Conservation (phyloP, 345 rosid species). For the Conringia planisiliqua region DNA sequence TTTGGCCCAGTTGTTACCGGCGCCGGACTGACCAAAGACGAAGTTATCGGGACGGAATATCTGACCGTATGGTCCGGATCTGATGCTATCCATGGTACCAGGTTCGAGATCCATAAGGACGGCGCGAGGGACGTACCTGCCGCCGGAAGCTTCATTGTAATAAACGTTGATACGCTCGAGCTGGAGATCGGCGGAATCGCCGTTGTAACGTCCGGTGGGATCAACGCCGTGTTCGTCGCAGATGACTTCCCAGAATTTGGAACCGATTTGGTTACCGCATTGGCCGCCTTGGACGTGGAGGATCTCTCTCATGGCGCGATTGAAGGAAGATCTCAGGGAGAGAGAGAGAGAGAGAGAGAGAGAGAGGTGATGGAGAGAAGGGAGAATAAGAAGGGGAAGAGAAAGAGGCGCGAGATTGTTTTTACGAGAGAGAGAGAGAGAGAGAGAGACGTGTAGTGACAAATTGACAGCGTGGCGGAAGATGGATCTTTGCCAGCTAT, state of each 20-base stretch:
- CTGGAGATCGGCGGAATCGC: conserved; percentile 62
- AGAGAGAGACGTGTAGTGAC: conserved; percentile 18
- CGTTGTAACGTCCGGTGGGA: conserved; percentile 75
- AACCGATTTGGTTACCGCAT: conserved; percentile 98
- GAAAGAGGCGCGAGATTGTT: conserved; percentile 22
- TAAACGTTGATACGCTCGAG: conserved; percentile 92
- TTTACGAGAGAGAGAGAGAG: neutral
- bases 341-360: neutral
- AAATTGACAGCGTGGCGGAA: conserved; percentile 21
- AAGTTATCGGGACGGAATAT: conserved; percentile 87
- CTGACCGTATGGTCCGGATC: conserved; percentile 89
- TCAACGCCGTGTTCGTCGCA: conserved; percentile 96
- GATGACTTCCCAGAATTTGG: conserved; percentile 98
- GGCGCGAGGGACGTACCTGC: conserved; percentile 89
- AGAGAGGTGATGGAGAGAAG: conserved; percentile 9
- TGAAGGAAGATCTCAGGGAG: neutral
- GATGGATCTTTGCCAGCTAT: conserved; percentile 28
- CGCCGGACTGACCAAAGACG: conserved; percentile 83
- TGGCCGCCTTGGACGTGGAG: conserved; percentile 94
- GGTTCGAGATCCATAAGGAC: conserved; percentile 99
- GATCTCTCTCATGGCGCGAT: conserved; percentile 76
- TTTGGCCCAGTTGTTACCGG: conserved; percentile 87
- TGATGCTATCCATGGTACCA: conserved; percentile 96
- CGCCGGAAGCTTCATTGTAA: conserved; percentile 92
- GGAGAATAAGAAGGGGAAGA: conserved; percentile 4